These are phyloP conservation scores for Melanopsichium pennsylvanicum DNA, from an alignment of 1,284 basidiomycete genomes.

Conservation along the genomic window DNA sequence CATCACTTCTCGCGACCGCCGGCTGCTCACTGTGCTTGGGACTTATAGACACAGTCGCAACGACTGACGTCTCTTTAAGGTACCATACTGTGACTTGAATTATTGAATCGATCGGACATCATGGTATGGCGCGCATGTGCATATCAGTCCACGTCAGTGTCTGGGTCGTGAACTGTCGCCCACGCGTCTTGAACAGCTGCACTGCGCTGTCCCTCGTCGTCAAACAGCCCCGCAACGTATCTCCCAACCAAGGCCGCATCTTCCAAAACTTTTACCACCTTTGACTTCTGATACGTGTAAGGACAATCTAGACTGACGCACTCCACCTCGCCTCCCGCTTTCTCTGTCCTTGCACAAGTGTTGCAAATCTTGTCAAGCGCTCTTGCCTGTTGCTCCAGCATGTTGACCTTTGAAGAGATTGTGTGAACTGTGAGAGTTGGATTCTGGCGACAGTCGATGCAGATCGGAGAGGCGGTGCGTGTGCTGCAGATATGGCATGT, in stretches of 20 bases:
- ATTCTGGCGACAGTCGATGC: slow-evolving; percentile 41
- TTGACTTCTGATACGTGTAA: slow-evolving; percentile 49
- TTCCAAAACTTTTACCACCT: slow-evolving; percentile 15
- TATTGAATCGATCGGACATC: too few species aligned
- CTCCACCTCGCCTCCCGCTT: slow-evolving; percentile 18
- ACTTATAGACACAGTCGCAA: too few species aligned
- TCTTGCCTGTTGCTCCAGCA: slow-evolving; percentile 15
- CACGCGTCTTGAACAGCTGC: slow-evolving; percentile 24
- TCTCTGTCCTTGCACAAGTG: slow-evolving; percentile 39
- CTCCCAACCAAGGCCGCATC: slow-evolving; percentile 14
- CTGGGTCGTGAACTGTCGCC: too few species aligned
- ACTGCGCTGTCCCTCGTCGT: slow-evolving; percentile 2
- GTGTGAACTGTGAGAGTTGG: slow-evolving; percentile 27
- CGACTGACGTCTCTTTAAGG: too few species aligned
- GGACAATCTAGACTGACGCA: slow-evolving; percentile 61
- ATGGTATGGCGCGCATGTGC: too few species aligned
- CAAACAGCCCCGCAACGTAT: slow-evolving; percentile 16
- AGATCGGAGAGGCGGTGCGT: slow-evolving; percentile 68
- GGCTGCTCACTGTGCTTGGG: too few species aligned
- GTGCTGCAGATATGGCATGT: slow-evolving; percentile 77
- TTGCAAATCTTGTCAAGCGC: slow-evolving; percentile 51
- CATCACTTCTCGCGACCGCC: too few species aligned
- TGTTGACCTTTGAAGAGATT: slow-evolving; percentile 18
- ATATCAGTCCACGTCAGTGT: too few species aligned
- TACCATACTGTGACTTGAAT: too few species aligned